Conservation (phyloP, 2,329 filamentous ascomycete species). For the Fusarium anguioides region DNA sequence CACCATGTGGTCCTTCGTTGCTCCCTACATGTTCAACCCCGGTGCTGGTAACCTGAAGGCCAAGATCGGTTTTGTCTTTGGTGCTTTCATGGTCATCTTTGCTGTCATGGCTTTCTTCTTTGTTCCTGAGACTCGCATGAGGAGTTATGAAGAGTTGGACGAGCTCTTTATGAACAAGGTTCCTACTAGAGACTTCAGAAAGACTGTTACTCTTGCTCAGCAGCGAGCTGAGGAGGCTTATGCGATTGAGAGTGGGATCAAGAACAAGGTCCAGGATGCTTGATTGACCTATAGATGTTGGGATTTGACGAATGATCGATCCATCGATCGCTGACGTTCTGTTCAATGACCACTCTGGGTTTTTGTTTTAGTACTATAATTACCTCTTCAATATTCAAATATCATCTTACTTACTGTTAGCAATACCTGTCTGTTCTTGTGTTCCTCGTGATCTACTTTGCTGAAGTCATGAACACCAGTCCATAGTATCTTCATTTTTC, state of each 20-base stretch:
- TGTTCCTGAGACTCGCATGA: constrained; percentile 59
- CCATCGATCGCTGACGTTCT: too few species aligned
- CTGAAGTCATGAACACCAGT: too few species aligned
- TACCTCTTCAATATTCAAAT: background rate
- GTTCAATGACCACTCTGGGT: too few species aligned
- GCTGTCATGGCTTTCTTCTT: constrained; percentile 55
- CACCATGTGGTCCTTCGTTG: constrained; percentile 57
- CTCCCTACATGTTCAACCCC: constrained; percentile 58
- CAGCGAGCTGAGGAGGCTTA: constrained; percentile 42
- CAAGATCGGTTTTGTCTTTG: constrained; percentile 56
- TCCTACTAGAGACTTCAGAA: constrained; percentile 39
- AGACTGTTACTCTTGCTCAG: constrained; percentile 40
- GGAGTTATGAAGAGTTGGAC: constrained; percentile 46
- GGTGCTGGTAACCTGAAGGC: constrained; percentile 52
- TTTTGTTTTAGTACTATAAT: background rate
- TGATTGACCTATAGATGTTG: background rate
- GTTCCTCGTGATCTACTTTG: too few species aligned
- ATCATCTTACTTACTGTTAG: background rate
- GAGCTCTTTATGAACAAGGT: constrained; percentile 45
- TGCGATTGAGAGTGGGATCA: constrained; percentile 3
- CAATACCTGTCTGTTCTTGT: background rate
- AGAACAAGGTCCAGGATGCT: background rate
- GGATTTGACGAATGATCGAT: too few species aligned
- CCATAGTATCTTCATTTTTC: too few species aligned
- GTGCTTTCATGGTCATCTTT: constrained; percentile 51